phyloP scores from a whole-genome alignment of 1,284 basidiomycete species.

The Fomitopsis palustris region DNA sequence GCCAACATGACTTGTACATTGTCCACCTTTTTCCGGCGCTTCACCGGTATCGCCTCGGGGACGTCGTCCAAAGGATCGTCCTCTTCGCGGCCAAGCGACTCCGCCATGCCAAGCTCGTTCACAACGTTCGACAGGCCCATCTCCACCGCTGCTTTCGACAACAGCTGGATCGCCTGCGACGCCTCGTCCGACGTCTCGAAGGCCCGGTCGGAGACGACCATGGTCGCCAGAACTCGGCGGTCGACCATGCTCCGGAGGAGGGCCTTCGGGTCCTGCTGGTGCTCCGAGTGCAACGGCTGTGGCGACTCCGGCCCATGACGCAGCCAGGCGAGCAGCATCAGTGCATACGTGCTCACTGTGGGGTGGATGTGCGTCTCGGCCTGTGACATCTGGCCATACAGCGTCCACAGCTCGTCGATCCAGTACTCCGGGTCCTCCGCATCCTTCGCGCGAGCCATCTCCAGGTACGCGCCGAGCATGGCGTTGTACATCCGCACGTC shows the following conservation, averaged over 20 bases:
- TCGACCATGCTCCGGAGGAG: constrained; percentile 48
- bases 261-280: constrained; percentile 24
- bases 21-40: constrained; percentile 16
- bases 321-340: constrained; percentile 57
- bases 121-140: constrained; percentile 49
- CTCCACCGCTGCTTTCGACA: constrained; percentile 60
- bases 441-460: constrained; percentile 50
- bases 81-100: constrained; percentile 39
- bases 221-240: constrained; percentile 46
- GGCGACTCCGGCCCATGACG: constrained; percentile 39
- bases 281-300: constrained; percentile 11
- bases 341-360: constrained; percentile 58
- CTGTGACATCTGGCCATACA: constrained; percentile 54
- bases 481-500: constrained; percentile 44
- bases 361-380: constrained; percentile 48
- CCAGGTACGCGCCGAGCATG: constrained; percentile 61
- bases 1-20: constrained; percentile 16
- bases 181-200: constrained; percentile 54
- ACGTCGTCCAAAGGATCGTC: constrained; percentile 47
- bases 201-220: constrained; percentile 55
- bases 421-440: constrained; percentile 41
- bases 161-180: constrained; percentile 46
- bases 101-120: constrained; percentile 51
- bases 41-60: constrained; percentile 57
- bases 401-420: constrained; percentile 54